A percentile compares a stretch with the other conserved stretches of the same genome.
Conservation (phyloP, 441 rosid genomes). For the Caryocar brasiliense region DNA sequence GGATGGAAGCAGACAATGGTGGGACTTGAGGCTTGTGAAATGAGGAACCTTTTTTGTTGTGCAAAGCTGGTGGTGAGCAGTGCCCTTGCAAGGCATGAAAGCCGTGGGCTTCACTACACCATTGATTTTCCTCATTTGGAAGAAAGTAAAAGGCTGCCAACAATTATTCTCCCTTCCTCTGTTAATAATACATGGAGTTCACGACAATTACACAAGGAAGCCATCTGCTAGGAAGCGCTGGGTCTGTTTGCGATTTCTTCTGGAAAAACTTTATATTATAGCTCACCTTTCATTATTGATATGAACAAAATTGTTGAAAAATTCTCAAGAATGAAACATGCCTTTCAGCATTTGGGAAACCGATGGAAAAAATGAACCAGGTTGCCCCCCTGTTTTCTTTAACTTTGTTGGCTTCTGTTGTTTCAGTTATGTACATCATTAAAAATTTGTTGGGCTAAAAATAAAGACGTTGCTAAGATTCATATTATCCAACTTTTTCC, state of each 20-base stretch:
- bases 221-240: slow-evolving; percentile 16
- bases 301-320: slow-evolving; percentile 3
- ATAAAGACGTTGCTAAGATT: no score
- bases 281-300: neutral
- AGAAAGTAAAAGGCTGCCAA: slow-evolving; percentile 80
- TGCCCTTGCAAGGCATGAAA: slow-evolving; percentile 81
- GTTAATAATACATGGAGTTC: slow-evolving; percentile 62
- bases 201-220: slow-evolving; percentile 48
- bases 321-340: slow-evolving; percentile 4
- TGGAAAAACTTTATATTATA: neutral
- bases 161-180: slow-evolving; percentile 58
- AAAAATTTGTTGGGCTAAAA: no score
- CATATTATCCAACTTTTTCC: no score
- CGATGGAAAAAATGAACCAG: no score
- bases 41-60: slow-evolving; percentile 89
- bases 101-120: slow-evolving; percentile 92
- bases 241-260: neutral
- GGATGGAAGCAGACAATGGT: slow-evolving; percentile 91
- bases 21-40: slow-evolving; percentile 80
- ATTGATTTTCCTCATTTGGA: slow-evolving; percentile 57
- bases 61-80: slow-evolving; percentile 92
- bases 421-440: no score
- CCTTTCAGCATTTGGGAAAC: neutral
- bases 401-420: no score
- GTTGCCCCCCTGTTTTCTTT: no score